A percentile compares a stretch with the other conserved stretches of the same genome.
These are phyloP conservation scores for Coniochaeta sp. DNA, from an alignment of 2,329 filamentous ascomycete species.

Conservation along the genomic window DNA sequence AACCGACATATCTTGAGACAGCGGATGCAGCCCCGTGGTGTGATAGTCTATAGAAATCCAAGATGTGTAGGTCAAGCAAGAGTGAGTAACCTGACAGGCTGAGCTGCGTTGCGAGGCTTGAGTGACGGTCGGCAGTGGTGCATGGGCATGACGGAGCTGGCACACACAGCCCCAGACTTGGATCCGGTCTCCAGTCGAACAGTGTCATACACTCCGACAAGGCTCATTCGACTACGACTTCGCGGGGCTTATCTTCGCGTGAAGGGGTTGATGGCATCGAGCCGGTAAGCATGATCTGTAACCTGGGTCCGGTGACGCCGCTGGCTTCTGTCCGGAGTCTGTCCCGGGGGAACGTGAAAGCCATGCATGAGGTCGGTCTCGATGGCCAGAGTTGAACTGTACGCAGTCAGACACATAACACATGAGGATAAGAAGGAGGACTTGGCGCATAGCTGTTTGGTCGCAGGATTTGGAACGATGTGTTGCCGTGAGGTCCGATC, in stretches of 20 bases:
- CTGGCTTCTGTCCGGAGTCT: not conserved
- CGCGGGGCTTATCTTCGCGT: not conserved
- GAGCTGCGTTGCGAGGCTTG: not conserved
- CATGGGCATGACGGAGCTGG: not conserved
- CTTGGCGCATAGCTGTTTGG: too few relatives aligned
- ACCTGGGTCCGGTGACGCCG: not conserved
- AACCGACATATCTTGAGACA: not conserved
- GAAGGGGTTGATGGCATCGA: not conserved
- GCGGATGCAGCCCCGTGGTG: not conserved
- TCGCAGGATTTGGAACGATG: too few relatives aligned
- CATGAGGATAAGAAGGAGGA: not conserved
- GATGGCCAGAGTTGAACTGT: not conserved
- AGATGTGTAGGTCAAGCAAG: not conserved
- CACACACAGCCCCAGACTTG: not conserved
- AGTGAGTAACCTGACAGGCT: not conserved
- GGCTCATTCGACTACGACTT: not conserved
- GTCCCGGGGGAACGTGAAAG: not conserved
- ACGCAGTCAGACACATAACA: not conserved
- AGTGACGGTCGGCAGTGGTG: not conserved
- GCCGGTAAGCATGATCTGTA: not conserved
- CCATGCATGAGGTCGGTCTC: not conserved
- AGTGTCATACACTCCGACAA: not conserved
- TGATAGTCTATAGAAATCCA: not conserved
- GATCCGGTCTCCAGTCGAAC: not conserved
- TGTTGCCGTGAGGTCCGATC: too few relatives aligned